Evolutionary conservation across 306 rosid genomes (phyloP), one percentile per base, ranked within the genome.

Genomic region (Rubus idaeus): DNA sequence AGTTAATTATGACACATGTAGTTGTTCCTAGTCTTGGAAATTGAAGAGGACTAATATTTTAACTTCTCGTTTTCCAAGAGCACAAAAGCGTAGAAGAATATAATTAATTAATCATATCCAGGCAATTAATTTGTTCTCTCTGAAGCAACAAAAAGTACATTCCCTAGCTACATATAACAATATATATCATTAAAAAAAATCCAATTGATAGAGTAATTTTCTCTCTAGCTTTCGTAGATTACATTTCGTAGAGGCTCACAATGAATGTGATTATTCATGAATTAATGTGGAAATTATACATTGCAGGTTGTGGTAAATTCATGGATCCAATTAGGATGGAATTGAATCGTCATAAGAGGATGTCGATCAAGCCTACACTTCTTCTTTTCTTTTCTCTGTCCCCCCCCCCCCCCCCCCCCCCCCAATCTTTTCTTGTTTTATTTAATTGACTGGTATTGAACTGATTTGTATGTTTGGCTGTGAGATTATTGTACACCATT

Each of bases 291-390:
- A 20, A 23, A 63, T 63, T 63, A 37, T 16, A 45, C 37, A 39
- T 61, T 16, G 88, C 90, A 92, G 97, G 91, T 79, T 49, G 78
- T 73, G 47, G 49, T 52, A 50, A 79, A 75, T 44, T 78, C 79
- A 79, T 41, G 62, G 70, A 26, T 66, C 41, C 50, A 10, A 35
- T 9, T 77, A 50, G 55, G 71, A 20, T 63, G 60, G 83, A 82
- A 85, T 64, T 45, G 82, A 86, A 73, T 81, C 84, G 96, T 86
- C 97, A 89, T 87, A 93, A 94, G 82, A 87, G 89, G 93, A 90
- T 94, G 96, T 88, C 91, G 91, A 88, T 17, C 49, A 17, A 40
- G 78, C 74, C 72, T 73, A 37, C 74, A 76, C 20, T 80, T 62
- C 17, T 78, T 40, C 42, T 30, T 66, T 37, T 72, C 55, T 75